Evolutionary conservation across 2,329 filamentous ascomycete species (phyloP), one percentile per base, ranked within the genome.

Genomic region (Hypocreales sp.): DNA sequence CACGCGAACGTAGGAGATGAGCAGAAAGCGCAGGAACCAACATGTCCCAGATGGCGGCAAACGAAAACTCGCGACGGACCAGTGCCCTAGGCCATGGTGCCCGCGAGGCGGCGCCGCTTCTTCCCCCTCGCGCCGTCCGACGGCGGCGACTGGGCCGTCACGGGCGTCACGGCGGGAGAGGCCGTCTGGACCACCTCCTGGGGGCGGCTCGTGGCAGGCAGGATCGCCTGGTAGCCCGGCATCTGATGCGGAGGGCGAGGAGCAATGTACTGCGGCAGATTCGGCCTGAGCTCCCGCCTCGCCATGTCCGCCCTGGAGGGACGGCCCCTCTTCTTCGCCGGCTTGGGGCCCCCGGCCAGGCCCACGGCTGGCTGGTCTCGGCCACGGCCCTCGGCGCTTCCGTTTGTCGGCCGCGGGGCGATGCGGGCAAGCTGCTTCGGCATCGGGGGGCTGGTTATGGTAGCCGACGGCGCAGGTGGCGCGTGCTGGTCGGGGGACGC

Each of bases 251-350:
- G 22, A 4, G 46, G 42, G 14, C 47, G 45, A 8, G 48, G 50
- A 8, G 47, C 47, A 5, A 51, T 39, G 11, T 38, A 41, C 22
- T 48, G 48, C 7, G 53, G 52, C 12, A 48, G 37, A 9, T 46
- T 36, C 9, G 52, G 43, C 12, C 37, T 42, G 5, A 47, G 39
- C 26, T 46, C 39, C 9, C 37, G 28, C 27, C 41, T 48, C 10
- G 45, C 54, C 35, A 54, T 58, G 29, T 61, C 59, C 9, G 54
- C 50, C 29, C 58, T 53, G 8, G 59, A 54, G 5, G 60, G 60
- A 21, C 60, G 50, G 3, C 60, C 60, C 32, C 59, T 51, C 40
- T 61, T 62, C 36, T 51, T 58, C n/a, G 46, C 34, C 3, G 30
- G 25, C 18, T 15, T 29, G 24, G 8, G 20, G 12, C 14, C 25